phyloP scores from a whole-genome alignment of 140 eudicot genomes.

The Senecio squalidus region DNA sequence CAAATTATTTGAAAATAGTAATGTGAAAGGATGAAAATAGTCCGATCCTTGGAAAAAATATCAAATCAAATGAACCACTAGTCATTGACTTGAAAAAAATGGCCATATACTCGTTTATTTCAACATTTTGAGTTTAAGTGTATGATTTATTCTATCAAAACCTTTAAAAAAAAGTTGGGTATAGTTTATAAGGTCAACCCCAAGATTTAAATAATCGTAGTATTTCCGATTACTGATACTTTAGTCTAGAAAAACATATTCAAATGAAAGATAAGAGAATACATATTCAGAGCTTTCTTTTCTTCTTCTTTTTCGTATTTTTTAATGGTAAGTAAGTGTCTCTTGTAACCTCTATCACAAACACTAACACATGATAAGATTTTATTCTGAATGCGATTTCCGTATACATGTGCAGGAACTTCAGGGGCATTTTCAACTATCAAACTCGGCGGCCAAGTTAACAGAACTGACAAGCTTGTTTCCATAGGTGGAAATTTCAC shows the following conservation, averaged over 20 bases:
- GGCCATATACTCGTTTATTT: too few relatives aligned
- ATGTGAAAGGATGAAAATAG: too few relatives aligned
- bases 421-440: background rate
- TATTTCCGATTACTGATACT: too few relatives aligned
- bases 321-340: background rate
- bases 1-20: too few relatives aligned
- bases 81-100: background rate
- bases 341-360: background rate
- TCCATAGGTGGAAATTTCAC: slow-evolving; percentile 17
- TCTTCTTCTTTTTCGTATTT: background rate
- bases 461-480: background rate
- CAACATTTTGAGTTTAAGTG: too few relatives aligned
- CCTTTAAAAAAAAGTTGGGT: too few relatives aligned
- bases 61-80: background rate
- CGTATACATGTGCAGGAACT: background rate
- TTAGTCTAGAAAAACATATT: too few relatives aligned
- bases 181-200: background rate
- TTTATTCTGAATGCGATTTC: background rate
- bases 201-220: background rate
- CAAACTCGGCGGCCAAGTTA: background rate
- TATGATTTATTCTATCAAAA: too few relatives aligned
- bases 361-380: background rate
- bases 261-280: too few relatives aligned
- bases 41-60: too few relatives aligned
- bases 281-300: background rate